These are phyloP conservation scores for Ramularia endophylla DNA, from an alignment of 2,329 filamentous ascomycete species.

Conservation along the genomic window DNA sequence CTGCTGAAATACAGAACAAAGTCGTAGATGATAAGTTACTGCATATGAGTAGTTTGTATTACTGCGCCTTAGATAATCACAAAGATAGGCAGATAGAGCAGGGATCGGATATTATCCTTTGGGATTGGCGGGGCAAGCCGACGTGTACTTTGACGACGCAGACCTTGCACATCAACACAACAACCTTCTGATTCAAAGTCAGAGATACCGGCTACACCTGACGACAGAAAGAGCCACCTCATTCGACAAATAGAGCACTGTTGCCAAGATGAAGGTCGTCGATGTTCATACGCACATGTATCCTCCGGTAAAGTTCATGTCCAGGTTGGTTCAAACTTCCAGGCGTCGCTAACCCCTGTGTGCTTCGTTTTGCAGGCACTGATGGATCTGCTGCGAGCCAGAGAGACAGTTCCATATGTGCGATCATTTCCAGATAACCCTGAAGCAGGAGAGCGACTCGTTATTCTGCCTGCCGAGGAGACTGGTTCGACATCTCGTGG, in stretches of 20 bases:
- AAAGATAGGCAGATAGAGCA: no score
- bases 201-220: no score
- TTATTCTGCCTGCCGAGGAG: conserved; percentile 29
- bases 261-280: conserved; percentile 38
- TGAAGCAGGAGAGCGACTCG: conserved; percentile 53
- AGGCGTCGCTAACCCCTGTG: no score
- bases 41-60: no score
- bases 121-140: conserved; percentile 4
- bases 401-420: conserved; percentile 63
- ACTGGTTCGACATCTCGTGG: conserved; percentile 50
- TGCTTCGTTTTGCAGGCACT: no score
- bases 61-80: no score
- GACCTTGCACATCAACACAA: conserved; percentile 6
- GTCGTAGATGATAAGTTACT: no score
- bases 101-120: no score
- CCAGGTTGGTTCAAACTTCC: no score
- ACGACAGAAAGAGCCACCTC: no score
- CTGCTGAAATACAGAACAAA: no score
- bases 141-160: neutral
- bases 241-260: neutral
- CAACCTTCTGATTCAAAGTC: neutral
- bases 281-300: conserved; percentile 62
- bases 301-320: no score
- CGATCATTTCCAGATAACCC: conserved; percentile 53
- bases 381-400: conserved; percentile 51